Evolutionary conservation across 768 basidiomycete genomes (phyloP), one percentile per base, ranked within the genome.

Genomic region (Gelatoporia subvermispora): DNA sequence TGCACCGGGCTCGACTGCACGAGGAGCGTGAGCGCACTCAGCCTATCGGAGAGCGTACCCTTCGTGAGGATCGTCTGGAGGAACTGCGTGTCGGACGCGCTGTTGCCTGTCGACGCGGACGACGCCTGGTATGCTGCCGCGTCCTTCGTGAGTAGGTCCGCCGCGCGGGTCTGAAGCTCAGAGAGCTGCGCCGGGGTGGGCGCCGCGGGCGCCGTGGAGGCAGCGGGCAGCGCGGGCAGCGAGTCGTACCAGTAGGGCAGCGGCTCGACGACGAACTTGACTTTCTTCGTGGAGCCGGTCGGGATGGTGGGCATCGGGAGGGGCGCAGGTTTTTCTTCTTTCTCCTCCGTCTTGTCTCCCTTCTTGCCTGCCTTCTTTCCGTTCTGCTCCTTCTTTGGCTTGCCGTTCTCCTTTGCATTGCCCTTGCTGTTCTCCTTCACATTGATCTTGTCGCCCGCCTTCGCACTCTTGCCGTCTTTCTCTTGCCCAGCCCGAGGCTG

Each of bases 11-110:
- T 88, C 44, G 84, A 82, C 66, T 95, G 88, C 17, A 93, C 90
- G 41, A 97, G 73, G 35, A 97, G 71, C 17, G 93, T 92, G 44
- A 98, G 72, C 0, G 95, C 94, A 53, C 90, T 90, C 1, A 98
- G 79, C 46, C 91, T 78, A 63, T 97, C 95, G 15, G 90, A 91
- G 15, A 94, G 80, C 3, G 95, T 98, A 48, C 95, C 95, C 21
- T 84, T 84, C 35, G 81, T 75, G 21, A 96, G 81, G 48, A 98
- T 86, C 58, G 88, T 88, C 43, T 83, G 74, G 39, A 98, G 75
- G 69, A 98, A 98, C 4, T 71, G 74, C 13, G 78, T 76, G 65
- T 95, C 93, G 3, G 93, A 84, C 4, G 82, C 65, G 39, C 62
- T 54, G 17, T 68, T 60, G 31, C 69, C 65, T n/a, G 78, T 57